Conservation (phyloP, 768 basidiomycete genomes). For the Chalciporus sphaerocephalus region DNA sequence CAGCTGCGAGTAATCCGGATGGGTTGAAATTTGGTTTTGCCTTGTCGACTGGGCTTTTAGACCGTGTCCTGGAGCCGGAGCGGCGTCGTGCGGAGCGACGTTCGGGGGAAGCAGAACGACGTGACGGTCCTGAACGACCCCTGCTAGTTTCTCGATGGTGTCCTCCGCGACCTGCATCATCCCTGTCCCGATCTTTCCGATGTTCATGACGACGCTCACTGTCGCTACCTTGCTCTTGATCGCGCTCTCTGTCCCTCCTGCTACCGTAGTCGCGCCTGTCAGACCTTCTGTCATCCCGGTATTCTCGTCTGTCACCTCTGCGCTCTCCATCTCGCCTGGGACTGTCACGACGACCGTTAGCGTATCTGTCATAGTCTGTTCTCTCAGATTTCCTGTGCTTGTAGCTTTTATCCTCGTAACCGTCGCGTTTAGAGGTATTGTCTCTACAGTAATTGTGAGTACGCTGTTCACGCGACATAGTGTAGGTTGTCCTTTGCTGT, state of each 20-base stretch:
- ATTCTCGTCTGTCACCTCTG: conserved; percentile 17
- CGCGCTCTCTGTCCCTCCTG: conserved; percentile 8
- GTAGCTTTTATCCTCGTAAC: conserved; percentile 8
- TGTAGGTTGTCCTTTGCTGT: conserved; percentile 11
- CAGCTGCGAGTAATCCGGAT: conserved; percentile 91
- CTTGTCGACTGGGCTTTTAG: conserved; percentile 49
- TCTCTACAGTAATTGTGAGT: conserved; percentile 8
- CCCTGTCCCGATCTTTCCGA: conserved; percentile 40
- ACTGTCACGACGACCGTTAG: conserved; percentile 16
- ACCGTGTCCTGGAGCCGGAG: conserved; percentile 40
- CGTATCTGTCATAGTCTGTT: conserved; percentile 5
- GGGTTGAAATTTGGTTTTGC: conserved; percentile 85
- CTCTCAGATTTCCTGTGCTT: conserved; percentile 9
- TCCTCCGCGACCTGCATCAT: conserved; percentile 31
- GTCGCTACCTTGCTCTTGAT: conserved; percentile 6
- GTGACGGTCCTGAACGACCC: conserved; percentile 32
- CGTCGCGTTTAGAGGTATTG: conserved; percentile 10
- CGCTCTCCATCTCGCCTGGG: conserved; percentile 22
- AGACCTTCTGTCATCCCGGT: conserved; percentile 15
- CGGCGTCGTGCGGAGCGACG: conserved; percentile 32
- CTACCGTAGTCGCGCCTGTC: conserved; percentile 19
- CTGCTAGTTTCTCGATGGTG: conserved; percentile 22
- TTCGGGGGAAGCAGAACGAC: conserved; percentile 58
- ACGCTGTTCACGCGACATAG: conserved; percentile 8
- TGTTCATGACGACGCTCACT: no score